Evolutionary conservation across 164 flowering plant genomes (phyloP), one percentile per base, ranked within the genome.

Genomic region (Cinnamomum chago): DNA sequence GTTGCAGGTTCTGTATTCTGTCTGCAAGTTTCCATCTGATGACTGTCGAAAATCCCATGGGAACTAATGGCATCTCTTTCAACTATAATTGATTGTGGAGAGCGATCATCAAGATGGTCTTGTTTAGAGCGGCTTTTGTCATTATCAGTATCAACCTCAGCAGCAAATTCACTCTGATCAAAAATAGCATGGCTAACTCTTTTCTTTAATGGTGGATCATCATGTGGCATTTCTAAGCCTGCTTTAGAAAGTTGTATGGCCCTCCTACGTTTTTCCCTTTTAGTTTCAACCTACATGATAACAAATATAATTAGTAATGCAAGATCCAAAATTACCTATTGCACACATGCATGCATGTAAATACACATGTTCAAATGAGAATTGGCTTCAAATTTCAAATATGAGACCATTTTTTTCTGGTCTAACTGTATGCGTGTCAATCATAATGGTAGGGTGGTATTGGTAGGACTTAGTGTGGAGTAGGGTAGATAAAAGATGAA

Each of bases 171-270:
- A 76, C 1, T 65, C 71, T 76, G 82, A 82, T 50, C 70, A 22
- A 73, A 70, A 72, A n/a, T 72, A 70, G 11, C 71, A 58, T 60
- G 66, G 70, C 9, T 71, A 23, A 5, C 75, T 67, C 62, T 80
- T 69, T 71, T 83, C 81, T 84, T 85, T 24, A 70, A 62, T 51
- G 81, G 82, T 50, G n/a, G 81, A 64, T 79, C 86, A 81, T 75
- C 77, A 23, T 77, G 62, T 66, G 86, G 83, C 71, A 84, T 77
- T 72, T 84, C 86, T 33, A 93, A 67, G 58, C 97, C 98, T 17
- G 81, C 94, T 81, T 87, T 92, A 7, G 86, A 87, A 81, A 88
- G 87, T 51, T 87, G 87, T 14, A 90, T 72, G 2, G 82, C 86
- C 79, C 89, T 86, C 72, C 83, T 78, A 23, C 90, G 94, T 73